Evolutionary conservation across 2,329 filamentous ascomycete species (phyloP), one percentile per base, ranked within the genome.

Genomic region (Coniella lustricola): DNA sequence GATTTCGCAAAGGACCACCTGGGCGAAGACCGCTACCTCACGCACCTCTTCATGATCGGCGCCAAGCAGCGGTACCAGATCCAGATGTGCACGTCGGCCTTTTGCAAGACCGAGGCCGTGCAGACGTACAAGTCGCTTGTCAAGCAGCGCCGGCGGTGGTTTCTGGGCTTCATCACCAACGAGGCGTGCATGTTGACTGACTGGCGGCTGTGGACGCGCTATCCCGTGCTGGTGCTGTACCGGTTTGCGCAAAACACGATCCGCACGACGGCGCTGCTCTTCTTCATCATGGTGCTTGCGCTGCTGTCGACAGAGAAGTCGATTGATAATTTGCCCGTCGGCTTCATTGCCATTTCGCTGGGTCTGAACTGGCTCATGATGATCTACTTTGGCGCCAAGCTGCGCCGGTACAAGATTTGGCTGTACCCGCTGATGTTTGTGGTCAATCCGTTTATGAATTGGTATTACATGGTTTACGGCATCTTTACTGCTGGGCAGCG

Each of bases 181-280:
- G 91, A 97, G 65, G 91, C 90, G 7, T 96, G 90, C 70, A 96
- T 97, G 93, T 73, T 98, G 69, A 97, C 93, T 2, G 91, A 97
- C 67, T 82, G 87, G 66, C 82, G 93, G 51, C 75, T 97, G 22
- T 97, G 91, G 91, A 86, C 79, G 64, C 80, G 88, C 44, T 97
- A 97, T 65, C 90, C 93, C 0, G 75, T 95, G 45, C 75, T 98
- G 37, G 83, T 90, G 44, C 60, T 94, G 33, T 84, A 97, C 35
- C 83, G 91, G 33, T 93, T 97, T 65, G 88, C 93, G 79, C 90
- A 96, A 60, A 94, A 96, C 69, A 96, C 90, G 1, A 95, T 97
- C 59, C 81, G 93, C 51, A 97, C 91, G 2, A 98, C 91, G 1
- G 89, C 90, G 0, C 72, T 97, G 36, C 77, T 97, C 1, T 96